Conservation (phyloP, 805 yeast species). For the Diddensiella caesifluorescens region DNA sequence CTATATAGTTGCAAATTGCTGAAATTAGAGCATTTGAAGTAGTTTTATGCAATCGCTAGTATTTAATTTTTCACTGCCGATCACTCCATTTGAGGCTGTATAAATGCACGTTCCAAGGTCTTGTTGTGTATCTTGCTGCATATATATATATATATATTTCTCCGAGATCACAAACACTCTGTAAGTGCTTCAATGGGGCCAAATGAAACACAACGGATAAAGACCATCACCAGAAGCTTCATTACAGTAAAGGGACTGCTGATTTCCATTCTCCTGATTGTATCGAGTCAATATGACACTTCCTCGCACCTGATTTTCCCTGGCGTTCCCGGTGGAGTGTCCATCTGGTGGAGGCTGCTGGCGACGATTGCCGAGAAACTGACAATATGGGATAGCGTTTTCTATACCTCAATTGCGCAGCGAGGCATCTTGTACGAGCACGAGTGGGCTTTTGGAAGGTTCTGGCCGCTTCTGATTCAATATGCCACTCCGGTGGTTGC, state of each 20-base stretch:
- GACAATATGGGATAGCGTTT: slow-evolving; percentile 82
- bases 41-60: no score
- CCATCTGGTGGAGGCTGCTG: neutral
- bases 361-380: slow-evolving; percentile 33
- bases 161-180: no score
- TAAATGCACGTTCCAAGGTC: no score
- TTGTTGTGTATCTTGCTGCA: no score
- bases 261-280: slow-evolving; percentile 34
- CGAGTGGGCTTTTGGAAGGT: slow-evolving; percentile 80
- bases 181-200: no score
- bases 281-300: slow-evolving; percentile 45
- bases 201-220: neutral
- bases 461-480: slow-evolving; percentile 58
- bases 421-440: slow-evolving; percentile 66
- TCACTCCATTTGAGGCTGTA: no score
- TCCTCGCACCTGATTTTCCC: slow-evolving; percentile 40
- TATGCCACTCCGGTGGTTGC: slow-evolving; percentile 9
- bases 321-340: neutral
- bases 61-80: no score
- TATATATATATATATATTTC: no score
- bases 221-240: slow-evolving; percentile 5
- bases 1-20: no score
- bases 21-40: no score
- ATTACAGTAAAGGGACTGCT: slow-evolving; percentile 27
- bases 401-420: slow-evolving; percentile 54